phyloP scores from a whole-genome alignment of 306 rosid genomes.

The Quercus parvula region DNA sequence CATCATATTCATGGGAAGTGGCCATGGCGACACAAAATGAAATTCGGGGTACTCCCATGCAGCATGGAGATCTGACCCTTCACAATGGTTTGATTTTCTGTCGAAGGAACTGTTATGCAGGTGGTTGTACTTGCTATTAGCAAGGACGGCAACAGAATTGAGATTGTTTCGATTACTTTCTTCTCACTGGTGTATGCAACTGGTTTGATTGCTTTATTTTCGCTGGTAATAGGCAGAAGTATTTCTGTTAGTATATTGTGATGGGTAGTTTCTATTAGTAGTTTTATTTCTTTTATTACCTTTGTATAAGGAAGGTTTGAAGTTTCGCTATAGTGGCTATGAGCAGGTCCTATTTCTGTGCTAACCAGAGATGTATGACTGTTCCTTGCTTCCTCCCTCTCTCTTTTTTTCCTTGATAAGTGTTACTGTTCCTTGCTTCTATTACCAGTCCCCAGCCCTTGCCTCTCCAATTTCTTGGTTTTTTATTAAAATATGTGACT shows the following conservation, averaged over 20 bases:
- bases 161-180: constrained; percentile 29
- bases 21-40: constrained; percentile 45
- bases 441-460: too few species aligned
- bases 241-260: constrained; percentile 32
- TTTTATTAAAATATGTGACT: too few species aligned
- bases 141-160: constrained; percentile 8
- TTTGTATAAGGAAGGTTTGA: neutral
- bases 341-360: neutral
- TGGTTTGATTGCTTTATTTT: neutral
- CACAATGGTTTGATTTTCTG: constrained; percentile 34
- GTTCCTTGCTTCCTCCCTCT: too few species aligned
- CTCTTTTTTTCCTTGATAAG: too few species aligned
- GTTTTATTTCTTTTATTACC: constrained; percentile 10
- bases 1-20: constrained; percentile 25
- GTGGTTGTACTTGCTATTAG: constrained; percentile 3
- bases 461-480: too few species aligned
- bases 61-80: constrained; percentile 54
- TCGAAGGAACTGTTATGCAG: constrained; percentile 4
- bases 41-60: constrained; percentile 44
- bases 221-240: neutral
- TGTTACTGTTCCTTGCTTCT: too few species aligned
- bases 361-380: neutral
- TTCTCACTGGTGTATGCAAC: constrained; percentile 4
- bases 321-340: neutral
- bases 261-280: constrained; percentile 19